A percentile compares a stretch with the other conserved stretches of the same genome.
Evolutionary conservation across 371 early-diverging fungal species (phyloP).

Genomic region (Mucor indicus): DNA sequence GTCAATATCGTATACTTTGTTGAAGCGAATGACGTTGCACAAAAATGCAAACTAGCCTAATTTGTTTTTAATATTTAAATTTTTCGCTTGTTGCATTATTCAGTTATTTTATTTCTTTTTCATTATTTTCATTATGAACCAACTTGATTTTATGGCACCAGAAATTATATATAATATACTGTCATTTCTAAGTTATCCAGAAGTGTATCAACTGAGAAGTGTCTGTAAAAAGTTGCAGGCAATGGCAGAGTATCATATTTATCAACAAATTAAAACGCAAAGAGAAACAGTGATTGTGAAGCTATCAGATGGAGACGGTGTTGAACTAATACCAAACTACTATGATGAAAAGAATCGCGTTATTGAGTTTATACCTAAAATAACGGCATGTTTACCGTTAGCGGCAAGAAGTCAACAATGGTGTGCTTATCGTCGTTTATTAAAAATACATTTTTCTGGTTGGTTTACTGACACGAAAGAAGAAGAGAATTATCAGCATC

Average conservation of each 20-base stretch:
- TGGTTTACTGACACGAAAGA: conserved; percentile 15
- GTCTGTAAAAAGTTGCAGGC: conserved; percentile 24
- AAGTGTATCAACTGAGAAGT: conserved; percentile 31
- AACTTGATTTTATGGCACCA: conserved; percentile 20
- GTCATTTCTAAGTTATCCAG: conserved; percentile 27
- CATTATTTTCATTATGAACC: background rate
- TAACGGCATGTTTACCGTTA: no score
- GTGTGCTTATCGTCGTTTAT: conserved; percentile 22
- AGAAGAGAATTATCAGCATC: background rate
- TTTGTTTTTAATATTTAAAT: background rate
- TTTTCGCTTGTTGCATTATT: conserved; percentile 17
- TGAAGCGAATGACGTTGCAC: no score
- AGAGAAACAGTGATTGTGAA: conserved; percentile 21
- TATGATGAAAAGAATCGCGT: conserved; percentile 34
- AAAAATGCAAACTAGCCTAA: no score
- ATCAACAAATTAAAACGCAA: conserved; percentile 19
- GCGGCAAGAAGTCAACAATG: conserved; percentile 11
- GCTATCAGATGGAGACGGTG: conserved; percentile 19
- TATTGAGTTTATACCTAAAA: conserved; percentile 42
- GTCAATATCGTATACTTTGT: no score
- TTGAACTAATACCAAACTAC: conserved; percentile 19
- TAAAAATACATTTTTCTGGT: conserved; percentile 34
- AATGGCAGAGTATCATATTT: conserved; percentile 33
- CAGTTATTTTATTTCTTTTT: conserved; percentile 2
- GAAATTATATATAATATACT: conserved; percentile 34